Percentiles rank a stretch among this genome's conserved stretches.
These are phyloP conservation scores for Trametes hirsuta DNA, from an alignment of 1,284 basidiomycete species.

Conservation along the genomic window DNA sequence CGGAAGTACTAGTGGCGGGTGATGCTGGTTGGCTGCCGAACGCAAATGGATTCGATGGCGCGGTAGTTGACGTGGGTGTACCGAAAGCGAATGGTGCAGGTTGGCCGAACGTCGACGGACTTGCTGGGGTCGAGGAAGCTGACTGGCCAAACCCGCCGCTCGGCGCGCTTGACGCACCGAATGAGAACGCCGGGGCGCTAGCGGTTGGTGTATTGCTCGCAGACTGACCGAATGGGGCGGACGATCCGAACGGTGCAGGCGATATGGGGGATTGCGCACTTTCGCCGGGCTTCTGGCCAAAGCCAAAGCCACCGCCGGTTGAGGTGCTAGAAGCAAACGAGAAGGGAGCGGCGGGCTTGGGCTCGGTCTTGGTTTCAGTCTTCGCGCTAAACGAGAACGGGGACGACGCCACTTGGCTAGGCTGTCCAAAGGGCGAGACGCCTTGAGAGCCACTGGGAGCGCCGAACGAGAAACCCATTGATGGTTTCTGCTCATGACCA, in stretches of 20 bases:
- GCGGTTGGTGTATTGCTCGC: slow-evolving; percentile 21
- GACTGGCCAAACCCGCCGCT: slow-evolving; percentile 35
- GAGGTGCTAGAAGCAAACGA: slow-evolving; percentile 21
- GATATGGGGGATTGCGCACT: slow-evolving; percentile 25
- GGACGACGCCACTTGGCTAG: slow-evolving; percentile 17
- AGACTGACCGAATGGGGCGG: slow-evolving; percentile 25
- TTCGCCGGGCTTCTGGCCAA: slow-evolving; percentile 31
- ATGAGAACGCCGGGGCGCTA: slow-evolving; percentile 26
- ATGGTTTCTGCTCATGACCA: slow-evolving; percentile 21
- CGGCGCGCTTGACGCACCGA: slow-evolving; percentile 24
- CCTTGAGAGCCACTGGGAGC: slow-evolving; percentile 11
- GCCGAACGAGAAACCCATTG: slow-evolving; percentile 27
- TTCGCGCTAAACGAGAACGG: slow-evolving; percentile 29
- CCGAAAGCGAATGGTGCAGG: slow-evolving; percentile 31
- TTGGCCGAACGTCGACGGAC: slow-evolving; percentile 35
- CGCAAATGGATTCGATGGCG: slow-evolving; percentile 35
- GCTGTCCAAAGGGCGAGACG: slow-evolving; percentile 31
- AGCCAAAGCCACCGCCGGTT: slow-evolving; percentile 25
- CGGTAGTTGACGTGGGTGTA: slow-evolving; percentile 31
- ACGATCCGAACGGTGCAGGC: slow-evolving; percentile 25
- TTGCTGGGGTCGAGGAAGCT: slow-evolving; percentile 29
- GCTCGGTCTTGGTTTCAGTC: slow-evolving; percentile 26
- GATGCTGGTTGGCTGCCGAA: slow-evolving; percentile 40
- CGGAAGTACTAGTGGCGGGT: slow-evolving; percentile 35
- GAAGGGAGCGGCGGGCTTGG: slow-evolving; percentile 27